Percentiles rank a stretch among this genome's conserved stretches.
These are phyloP conservation scores for Thielaviopsis euricoi DNA, from an alignment of 2,329 filamentous ascomycete species.

Conservation along the genomic window DNA sequence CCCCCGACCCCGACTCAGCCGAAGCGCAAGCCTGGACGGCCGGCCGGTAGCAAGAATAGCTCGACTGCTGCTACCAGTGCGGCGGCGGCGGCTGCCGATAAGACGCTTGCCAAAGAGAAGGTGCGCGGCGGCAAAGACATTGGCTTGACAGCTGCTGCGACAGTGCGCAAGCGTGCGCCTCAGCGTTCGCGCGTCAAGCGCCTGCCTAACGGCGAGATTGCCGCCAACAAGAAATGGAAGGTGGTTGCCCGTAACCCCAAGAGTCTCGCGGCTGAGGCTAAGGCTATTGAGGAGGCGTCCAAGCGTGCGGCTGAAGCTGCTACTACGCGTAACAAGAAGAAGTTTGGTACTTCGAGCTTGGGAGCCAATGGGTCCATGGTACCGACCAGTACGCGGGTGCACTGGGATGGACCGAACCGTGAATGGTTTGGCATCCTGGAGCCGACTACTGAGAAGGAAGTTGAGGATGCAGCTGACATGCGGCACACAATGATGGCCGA, in stretches of 20 bases:
- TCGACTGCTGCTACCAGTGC: background rate
- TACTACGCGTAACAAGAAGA: background rate
- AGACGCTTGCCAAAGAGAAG: constrained; percentile 11
- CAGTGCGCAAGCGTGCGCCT: constrained; percentile 9
- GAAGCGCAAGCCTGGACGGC: constrained; percentile 6
- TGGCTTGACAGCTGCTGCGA: constrained; percentile 6
- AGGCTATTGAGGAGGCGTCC: constrained; percentile 8
- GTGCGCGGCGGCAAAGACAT: constrained; percentile 5
- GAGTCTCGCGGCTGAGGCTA: constrained; percentile 7
- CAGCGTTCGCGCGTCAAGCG: constrained; percentile 7
- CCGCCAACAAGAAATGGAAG: constrained; percentile 11
- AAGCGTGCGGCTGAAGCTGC: constrained; percentile 7
- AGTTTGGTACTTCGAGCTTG: background rate
- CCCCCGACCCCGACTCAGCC: constrained; percentile 13
- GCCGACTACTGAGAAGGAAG: too few relatives aligned
- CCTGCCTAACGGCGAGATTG: constrained; percentile 7
- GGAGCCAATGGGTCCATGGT: background rate
- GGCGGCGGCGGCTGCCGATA: constrained; percentile 12
- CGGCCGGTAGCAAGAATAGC: constrained; percentile 2
- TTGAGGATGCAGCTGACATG: background rate
- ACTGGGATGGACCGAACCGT: background rate
- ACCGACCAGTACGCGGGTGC: background rate
- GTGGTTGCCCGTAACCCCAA: constrained; percentile 9
- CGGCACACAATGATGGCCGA: background rate
- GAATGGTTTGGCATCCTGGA: background rate